Conservation (phyloP, 148 eudicot species). For the Amaranthus cruentus region DNA sequence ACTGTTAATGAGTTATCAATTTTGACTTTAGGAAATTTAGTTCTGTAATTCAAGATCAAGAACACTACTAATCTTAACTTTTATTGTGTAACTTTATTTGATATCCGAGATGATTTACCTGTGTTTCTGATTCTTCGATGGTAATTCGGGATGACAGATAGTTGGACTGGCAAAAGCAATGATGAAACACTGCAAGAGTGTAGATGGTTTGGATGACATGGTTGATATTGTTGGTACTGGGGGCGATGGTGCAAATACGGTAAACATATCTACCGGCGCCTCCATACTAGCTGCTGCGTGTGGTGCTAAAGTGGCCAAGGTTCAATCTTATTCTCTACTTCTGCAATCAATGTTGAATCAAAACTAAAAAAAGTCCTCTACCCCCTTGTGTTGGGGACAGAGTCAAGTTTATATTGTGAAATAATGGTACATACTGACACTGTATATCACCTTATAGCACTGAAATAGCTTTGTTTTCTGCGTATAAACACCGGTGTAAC, state of each 20-base stretch:
- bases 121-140: not conserved
- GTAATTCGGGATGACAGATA: slow-evolving; percentile 38
- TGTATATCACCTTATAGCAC: too few relatives aligned
- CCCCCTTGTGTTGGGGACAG: not conserved
- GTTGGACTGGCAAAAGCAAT: slow-evolving; percentile 96
- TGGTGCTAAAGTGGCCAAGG: slow-evolving; percentile 99
- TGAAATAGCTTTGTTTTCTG: not conserved
- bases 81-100: too few relatives aligned
- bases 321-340: slow-evolving; percentile 14
- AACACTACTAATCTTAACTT: not conserved
- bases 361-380: too few relatives aligned
- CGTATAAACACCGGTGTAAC: not conserved
- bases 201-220: slow-evolving; percentile 66
- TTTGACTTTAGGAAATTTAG: too few relatives aligned
- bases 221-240: slow-evolving; percentile 99
- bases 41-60: not conserved
- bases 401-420: not conserved
- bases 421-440: not conserved
- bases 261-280: slow-evolving; percentile 94
- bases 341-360: too few relatives aligned
- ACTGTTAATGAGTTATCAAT: too few relatives aligned
- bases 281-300: slow-evolving; percentile 91
- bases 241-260: slow-evolving; percentile 98
- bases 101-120: not conserved
- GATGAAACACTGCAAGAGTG: slow-evolving; percentile 63